Evolutionary conservation across 2,329 filamentous ascomycete species (phyloP), one percentile per base, ranked within the genome.

Genomic region (Karstenula rhodostoma): DNA sequence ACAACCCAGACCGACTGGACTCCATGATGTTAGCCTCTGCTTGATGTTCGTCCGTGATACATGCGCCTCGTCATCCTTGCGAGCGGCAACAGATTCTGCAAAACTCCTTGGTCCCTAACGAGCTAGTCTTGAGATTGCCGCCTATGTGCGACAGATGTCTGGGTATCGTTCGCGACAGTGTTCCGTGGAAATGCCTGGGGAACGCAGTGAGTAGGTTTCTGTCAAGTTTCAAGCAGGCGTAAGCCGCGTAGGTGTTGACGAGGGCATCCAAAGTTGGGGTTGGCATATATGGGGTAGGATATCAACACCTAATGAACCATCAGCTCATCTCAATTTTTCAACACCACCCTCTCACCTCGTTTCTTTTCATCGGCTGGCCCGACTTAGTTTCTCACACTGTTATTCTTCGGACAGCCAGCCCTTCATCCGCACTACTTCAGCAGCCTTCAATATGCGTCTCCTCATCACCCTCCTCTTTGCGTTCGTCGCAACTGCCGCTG

Each of bases 401-500:
- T 32, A 32, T 5, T 50, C 42, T 54, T 51, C 47, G 53, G 42
- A 46, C 42, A n/a, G 29, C 19, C 32, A 44, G 33, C 13, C 10
- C 19, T 50, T 35, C 12, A 49, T 17, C 37, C 22, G 6, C 4
- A 19, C 13, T 37, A 4, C n/a, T 51, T 33, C 19, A 22, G 9
- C 19, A 29, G 9, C 22, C 23, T 29, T 42, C 57, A 61, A 43
- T 12, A 71, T 71, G 69, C 69, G 60, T 60, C 63, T 70, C 29
- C 32, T 71, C 46, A 37, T 68, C 23, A 49, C 63, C 5, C 29
- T 71, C 35, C 58, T 70, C 29, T 67, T 71, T 48, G 63, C 61
- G 46, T 64, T 72, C 46, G 37, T 61, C n/a, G 52, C 65, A n/a
- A 64, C 66, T 15, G 61, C 67, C 19, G 60, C 65, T 57, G 71